Evolutionary conservation across 2,329 filamentous ascomycete genomes (phyloP).

Genomic region (Pyrenophora seminiperda): DNA sequence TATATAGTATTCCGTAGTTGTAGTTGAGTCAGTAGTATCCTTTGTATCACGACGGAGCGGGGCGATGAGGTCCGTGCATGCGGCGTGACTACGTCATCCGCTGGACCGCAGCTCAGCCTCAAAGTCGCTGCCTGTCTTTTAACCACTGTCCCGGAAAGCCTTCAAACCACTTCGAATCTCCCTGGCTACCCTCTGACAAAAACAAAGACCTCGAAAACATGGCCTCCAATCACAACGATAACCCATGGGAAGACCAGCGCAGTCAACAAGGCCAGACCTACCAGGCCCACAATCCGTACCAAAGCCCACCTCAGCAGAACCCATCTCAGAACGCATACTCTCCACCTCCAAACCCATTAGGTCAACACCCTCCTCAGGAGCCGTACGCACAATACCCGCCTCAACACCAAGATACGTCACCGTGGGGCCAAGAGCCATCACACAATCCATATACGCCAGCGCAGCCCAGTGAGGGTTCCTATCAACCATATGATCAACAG

Average conservation of each 20-base stretch:
- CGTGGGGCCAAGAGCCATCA: conserved; percentile 18
- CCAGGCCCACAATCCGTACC: conserved; percentile 29
- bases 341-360: conserved; percentile 9
- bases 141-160: conserved; percentile 2
- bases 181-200: neutral
- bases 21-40: neutral
- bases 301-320: conserved; percentile 22
- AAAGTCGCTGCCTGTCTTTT: conserved; percentile 12
- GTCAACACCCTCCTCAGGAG: conserved; percentile 12
- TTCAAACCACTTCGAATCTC: neutral
- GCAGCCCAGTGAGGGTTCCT: conserved; percentile 11
- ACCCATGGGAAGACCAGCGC: conserved; percentile 32
- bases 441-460: conserved; percentile 12
- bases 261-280: conserved; percentile 23
- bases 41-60: conserved; percentile 9
- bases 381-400: conserved; percentile 6
- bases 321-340: conserved; percentile 16
- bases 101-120: conserved; percentile 21
- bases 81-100: conserved; percentile 21
- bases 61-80: conserved; percentile 18
- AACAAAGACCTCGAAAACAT: conserved; percentile 13
- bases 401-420: conserved; percentile 15
- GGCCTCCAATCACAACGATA: conserved; percentile 26
- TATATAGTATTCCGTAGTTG: too few relatives aligned
- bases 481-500: conserved; percentile 13